Evolutionary conservation across 1,284 basidiomycete species (phyloP).

Genomic region (Apiotrichum gracile): DNA sequence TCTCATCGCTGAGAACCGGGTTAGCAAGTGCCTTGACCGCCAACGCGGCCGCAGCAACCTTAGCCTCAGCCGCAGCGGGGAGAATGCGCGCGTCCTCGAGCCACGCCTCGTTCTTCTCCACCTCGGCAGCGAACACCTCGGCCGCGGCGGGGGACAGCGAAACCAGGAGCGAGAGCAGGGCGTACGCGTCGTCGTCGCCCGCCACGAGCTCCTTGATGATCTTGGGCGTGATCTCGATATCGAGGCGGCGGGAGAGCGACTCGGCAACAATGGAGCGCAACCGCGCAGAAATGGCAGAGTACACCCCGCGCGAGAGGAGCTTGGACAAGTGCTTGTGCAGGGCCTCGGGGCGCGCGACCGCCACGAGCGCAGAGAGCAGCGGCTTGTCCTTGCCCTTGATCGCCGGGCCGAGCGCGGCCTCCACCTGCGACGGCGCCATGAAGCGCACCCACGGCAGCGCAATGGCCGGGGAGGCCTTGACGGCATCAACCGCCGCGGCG

Average conservation of each 20-base stretch:
- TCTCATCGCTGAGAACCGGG: background rate
- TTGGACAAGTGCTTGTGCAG: conserved; percentile 5
- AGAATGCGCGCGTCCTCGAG: conserved; percentile 18
- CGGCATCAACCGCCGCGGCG: conserved; percentile 19
- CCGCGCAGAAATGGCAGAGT: conserved; percentile 4
- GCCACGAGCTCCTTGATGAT: conserved; percentile 14
- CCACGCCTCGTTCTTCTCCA: conserved; percentile 4
- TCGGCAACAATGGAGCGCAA: background rate
- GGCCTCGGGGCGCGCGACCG: background rate
- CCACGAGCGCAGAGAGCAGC: conserved; percentile 6
- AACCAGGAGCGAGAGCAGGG: conserved; percentile 17
- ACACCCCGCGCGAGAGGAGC: conserved; percentile 7
- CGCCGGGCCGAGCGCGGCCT: conserved; percentile 1
- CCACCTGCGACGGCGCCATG: conserved; percentile 17
- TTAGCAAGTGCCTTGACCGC: conserved; percentile 10
- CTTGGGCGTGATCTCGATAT: conserved; percentile 10
- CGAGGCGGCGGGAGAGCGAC: conserved; percentile 8
- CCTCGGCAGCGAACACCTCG: conserved; percentile 3
- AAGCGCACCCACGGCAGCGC: conserved; percentile 31
- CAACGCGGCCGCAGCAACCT: background rate
- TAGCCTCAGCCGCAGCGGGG: conserved; percentile 7
- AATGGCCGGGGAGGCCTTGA: conserved; percentile 14
- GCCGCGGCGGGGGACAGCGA: conserved; percentile 7
- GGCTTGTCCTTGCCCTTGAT: background rate
- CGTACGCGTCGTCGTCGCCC: conserved; percentile 10